Evolutionary conservation across 169 alveolate genomes (phyloP).

Genomic region (Plasmodium yoelii): DNA sequence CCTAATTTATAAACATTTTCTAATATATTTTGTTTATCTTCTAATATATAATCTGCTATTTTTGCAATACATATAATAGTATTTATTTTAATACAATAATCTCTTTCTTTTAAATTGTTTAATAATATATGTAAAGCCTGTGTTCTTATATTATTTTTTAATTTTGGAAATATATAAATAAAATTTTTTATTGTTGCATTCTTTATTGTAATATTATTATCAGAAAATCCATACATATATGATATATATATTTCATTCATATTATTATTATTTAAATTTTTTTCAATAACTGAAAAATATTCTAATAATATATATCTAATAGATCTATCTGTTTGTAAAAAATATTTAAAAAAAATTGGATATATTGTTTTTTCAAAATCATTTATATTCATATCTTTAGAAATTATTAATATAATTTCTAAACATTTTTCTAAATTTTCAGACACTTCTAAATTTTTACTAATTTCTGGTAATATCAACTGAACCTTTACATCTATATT

Average conservation of each 20-base stretch:
- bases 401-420: slow-evolving; percentile 34
- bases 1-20: slow-evolving; percentile 84
- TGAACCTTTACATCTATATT: slow-evolving; percentile 77
- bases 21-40: slow-evolving; percentile 79
- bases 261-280: slow-evolving; percentile 22
- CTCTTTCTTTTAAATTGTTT: slow-evolving; percentile 80
- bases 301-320: slow-evolving; percentile 50
- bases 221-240: slow-evolving; percentile 79
- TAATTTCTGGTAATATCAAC: slow-evolving; percentile 60
- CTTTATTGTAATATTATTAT: slow-evolving; percentile 80
- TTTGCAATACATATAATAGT: slow-evolving; percentile 85
- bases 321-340: slow-evolving; percentile 49
- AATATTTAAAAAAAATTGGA: slow-evolving; percentile 36
- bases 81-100: slow-evolving; percentile 81
- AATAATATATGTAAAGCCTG: slow-evolving; percentile 65
- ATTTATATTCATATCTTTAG: slow-evolving; percentile 27
- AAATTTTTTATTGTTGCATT: slow-evolving; percentile 83
- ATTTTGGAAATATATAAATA: slow-evolving; percentile 80
- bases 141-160: slow-evolving; percentile 71
- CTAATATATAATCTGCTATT: slow-evolving; percentile 79
- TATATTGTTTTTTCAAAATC: slow-evolving; percentile 39
- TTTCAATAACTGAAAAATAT: slow-evolving; percentile 29
- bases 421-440: slow-evolving; percentile 54
- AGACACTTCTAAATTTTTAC: slow-evolving; percentile 49
- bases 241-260: slow-evolving; percentile 51